Percentiles rank a stretch among this genome's conserved stretches.
Evolutionary conservation across 768 basidiomycete species (phyloP).

Genomic region (Podaxis sp.): DNA sequence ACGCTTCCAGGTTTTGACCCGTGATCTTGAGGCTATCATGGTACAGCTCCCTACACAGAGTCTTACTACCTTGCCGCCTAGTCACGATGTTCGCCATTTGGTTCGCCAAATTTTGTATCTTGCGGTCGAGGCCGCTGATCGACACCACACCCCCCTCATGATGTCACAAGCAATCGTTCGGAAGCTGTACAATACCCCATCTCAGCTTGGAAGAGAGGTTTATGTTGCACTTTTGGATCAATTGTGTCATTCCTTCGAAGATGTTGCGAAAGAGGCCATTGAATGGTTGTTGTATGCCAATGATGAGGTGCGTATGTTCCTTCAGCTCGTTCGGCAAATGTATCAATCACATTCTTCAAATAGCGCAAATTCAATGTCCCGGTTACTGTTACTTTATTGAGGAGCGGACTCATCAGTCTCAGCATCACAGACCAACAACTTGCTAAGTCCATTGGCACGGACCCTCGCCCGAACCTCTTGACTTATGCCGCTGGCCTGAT

Average conservation of each 20-base stretch:
- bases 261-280: slow-evolving; percentile 94
- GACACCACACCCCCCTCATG: slow-evolving; percentile 80
- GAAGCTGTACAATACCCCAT: slow-evolving; percentile 83
- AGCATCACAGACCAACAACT: slow-evolving; percentile 85
- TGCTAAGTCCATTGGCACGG: slow-evolving; percentile 76
- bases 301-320: slow-evolving; percentile 69
- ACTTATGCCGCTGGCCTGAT: slow-evolving; percentile 82
- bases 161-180: slow-evolving; percentile 98
- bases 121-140: slow-evolving; percentile 74
- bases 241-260: slow-evolving; percentile 83
- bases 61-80: slow-evolving; percentile 66
- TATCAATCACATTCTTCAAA: slow-evolving; percentile 9
- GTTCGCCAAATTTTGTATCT: slow-evolving; percentile 80
- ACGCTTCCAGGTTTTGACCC: slow-evolving; percentile 41
- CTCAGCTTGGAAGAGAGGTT: slow-evolving; percentile 85
- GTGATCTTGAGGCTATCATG: slow-evolving; percentile 80
- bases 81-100: slow-evolving; percentile 83
- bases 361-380: slow-evolving; percentile 96
- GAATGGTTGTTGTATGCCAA: slow-evolving; percentile 96
- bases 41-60: slow-evolving; percentile 69
- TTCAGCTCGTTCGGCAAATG: not conserved
- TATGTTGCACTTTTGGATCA: slow-evolving; percentile 88
- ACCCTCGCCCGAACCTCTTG: slow-evolving; percentile 72
- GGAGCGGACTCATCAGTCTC: slow-evolving; percentile 75
- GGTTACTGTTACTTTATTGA: slow-evolving; percentile 85